Conservation (phyloP, 495 filamentous ascomycete genomes). For the Cercophora scortea region DNA sequence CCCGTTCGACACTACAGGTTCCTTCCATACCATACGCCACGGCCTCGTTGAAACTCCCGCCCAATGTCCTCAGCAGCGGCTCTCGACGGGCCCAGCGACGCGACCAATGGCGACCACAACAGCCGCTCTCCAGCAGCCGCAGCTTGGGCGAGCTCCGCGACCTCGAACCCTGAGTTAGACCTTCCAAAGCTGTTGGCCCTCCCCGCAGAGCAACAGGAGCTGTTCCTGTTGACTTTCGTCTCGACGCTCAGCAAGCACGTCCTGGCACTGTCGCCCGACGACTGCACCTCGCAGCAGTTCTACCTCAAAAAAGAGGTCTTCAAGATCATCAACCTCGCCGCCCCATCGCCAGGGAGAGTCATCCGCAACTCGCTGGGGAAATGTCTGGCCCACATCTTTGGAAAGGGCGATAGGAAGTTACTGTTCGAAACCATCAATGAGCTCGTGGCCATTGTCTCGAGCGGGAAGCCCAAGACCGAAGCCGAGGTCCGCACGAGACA, state of each 20-base stretch:
- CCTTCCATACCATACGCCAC: too few species aligned
- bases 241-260: slow-evolving; percentile 76
- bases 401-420: slow-evolving; percentile 81
- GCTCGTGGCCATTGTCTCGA: slow-evolving; percentile 64
- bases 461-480: slow-evolving; percentile 76
- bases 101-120: slow-evolving; percentile 12
- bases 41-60: too few species aligned
- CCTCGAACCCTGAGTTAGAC: slow-evolving; percentile 62
- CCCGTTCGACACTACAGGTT: too few species aligned
- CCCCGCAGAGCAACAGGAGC: slow-evolving; percentile 90
- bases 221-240: slow-evolving; percentile 85
- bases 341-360: slow-evolving; percentile 79
- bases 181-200: slow-evolving; percentile 79
- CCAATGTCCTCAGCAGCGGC: slow-evolving; percentile 5
- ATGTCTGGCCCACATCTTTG: slow-evolving; percentile 76
- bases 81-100: slow-evolving; percentile 15
- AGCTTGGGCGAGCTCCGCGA: slow-evolving; percentile 20
- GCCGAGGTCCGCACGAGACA: slow-evolving; percentile 55
- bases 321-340: slow-evolving; percentile 78
- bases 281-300: slow-evolving; percentile 78
- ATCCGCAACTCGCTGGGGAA: slow-evolving; percentile 81
- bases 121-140: slow-evolving; percentile 1
- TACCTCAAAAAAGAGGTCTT: slow-evolving; percentile 85
- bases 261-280: slow-evolving; percentile 60
- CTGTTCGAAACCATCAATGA: slow-evolving; percentile 94